These are phyloP conservation scores for Pleurotus platypus DNA, from an alignment of 768 basidiomycete species.

Conservation along the genomic window DNA sequence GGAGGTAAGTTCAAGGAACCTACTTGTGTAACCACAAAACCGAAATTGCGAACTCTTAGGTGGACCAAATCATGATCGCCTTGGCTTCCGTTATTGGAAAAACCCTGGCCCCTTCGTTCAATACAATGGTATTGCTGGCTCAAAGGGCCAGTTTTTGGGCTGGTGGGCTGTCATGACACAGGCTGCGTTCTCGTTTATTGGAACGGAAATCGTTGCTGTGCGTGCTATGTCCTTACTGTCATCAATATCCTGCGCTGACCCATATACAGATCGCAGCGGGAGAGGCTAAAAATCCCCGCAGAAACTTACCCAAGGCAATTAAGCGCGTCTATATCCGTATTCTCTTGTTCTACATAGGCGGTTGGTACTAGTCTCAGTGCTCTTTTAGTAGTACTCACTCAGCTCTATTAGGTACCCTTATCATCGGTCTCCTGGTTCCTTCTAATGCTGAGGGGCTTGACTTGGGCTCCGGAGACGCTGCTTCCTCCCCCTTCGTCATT, in stretches of 20 bases:
- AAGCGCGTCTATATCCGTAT: conserved; percentile 78
- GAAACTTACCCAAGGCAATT: conserved; percentile 61
- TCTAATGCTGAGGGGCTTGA: conserved; percentile 56
- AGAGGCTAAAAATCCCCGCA: conserved; percentile 86
- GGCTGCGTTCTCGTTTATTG: conserved; percentile 90
- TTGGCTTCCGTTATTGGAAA: conserved; percentile 80
- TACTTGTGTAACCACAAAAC: neutral
- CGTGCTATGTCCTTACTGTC: conserved; percentile 17
- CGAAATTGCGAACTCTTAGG: conserved; percentile 34
- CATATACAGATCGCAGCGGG: conserved; percentile 72
- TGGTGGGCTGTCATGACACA: conserved; percentile 65
- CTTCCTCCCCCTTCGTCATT: conserved; percentile 87
- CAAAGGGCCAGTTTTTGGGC: conserved; percentile 70
- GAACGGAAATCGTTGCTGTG: conserved; percentile 92
- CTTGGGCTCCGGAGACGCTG: conserved; percentile 55
- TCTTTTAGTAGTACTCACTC: conserved; percentile 9
- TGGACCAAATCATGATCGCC: conserved; percentile 75
- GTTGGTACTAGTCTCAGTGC: conserved; percentile 1
- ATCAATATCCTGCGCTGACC: neutral
- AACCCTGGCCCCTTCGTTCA: conserved; percentile 88
- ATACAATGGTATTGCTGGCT: conserved; percentile 56
- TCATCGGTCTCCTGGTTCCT: conserved; percentile 84
- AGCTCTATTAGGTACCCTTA: conserved; percentile 44
- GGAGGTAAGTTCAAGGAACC: conserved; percentile 42
- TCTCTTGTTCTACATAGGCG: conserved; percentile 68